Evolutionary conservation across 306 rosid species (phyloP).

Genomic region (Myrica gale): DNA sequence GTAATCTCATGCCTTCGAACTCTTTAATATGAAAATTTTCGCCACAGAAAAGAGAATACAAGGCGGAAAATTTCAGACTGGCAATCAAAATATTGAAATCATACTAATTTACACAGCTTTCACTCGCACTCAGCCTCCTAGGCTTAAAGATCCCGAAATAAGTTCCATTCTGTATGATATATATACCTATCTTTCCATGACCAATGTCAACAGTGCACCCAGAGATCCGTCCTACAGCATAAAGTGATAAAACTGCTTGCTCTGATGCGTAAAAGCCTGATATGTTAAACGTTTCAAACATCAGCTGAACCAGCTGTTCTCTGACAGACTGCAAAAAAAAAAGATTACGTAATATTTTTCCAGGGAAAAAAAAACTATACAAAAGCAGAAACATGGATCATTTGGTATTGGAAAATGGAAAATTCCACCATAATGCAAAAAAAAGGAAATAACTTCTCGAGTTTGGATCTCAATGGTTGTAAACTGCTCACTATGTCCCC

Average conservation of each 20-base stretch:
- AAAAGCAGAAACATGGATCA: slow-evolving; percentile 17
- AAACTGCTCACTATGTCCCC: not conserved
- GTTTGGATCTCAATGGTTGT: not conserved
- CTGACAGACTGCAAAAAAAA: slow-evolving; percentile 63
- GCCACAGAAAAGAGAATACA: not conserved
- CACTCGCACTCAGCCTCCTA: slow-evolving; percentile 1
- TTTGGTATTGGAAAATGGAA: slow-evolving; percentile 3
- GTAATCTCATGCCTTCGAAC: too few species aligned
- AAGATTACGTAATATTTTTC: slow-evolving; percentile 12
- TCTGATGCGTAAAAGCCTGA: slow-evolving; percentile 99
- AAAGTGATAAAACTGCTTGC: slow-evolving; percentile 91
- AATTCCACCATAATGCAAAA: not conserved
- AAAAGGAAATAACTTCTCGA: not conserved
- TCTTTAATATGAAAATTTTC: not conserved
- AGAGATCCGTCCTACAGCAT: slow-evolving; percentile 93
- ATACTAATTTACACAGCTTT: slow-evolving; percentile 13
- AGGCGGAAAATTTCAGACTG: not conserved
- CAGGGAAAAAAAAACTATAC: slow-evolving; percentile 8
- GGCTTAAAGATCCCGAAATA: not conserved
- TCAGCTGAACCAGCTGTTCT: slow-evolving; percentile 93
- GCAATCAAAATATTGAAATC: not conserved
- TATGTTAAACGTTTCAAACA: slow-evolving; percentile 98
- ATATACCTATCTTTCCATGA: slow-evolving; percentile 91
- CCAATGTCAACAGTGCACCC: slow-evolving; percentile 98
- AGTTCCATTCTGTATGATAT: slow-evolving; percentile 18